phyloP scores from a whole-genome alignment of 768 basidiomycete species.

The Coprinellus aureogranulatus region DNA sequence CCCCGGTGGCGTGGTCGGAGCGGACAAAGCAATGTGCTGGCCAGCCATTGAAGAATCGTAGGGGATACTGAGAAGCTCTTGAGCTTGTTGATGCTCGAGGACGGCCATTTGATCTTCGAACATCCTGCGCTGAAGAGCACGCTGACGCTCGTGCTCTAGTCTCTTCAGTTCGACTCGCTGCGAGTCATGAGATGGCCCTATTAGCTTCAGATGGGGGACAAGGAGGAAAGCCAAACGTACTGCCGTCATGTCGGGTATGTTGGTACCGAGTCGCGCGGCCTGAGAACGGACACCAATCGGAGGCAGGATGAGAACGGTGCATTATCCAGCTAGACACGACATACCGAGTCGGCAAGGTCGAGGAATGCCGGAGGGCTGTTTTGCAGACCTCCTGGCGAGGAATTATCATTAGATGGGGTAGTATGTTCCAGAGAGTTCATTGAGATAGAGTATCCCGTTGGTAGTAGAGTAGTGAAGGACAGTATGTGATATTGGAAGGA shows the following conservation, averaged over 20 bases:
- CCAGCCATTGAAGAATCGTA: constrained; percentile 54
- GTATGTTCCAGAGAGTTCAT: constrained; percentile 74
- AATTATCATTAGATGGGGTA: constrained; percentile 73
- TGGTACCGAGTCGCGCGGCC: constrained; percentile 83
- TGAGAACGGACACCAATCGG: constrained; percentile 25
- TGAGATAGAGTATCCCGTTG: constrained; percentile 44
- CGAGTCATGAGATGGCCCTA: background rate
- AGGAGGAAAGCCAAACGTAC: constrained; percentile 46
- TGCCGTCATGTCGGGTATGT: constrained; percentile 83
- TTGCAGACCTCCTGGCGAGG: constrained; percentile 68
- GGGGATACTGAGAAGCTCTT: constrained; percentile 76
- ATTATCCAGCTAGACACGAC: constrained; percentile 28
- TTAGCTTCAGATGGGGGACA: background rate
- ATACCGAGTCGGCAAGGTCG: constrained; percentile 89
- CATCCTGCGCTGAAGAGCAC: constrained; percentile 77
- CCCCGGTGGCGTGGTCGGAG: constrained; percentile 86
- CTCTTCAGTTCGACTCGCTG: constrained; percentile 84
- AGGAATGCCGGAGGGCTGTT: constrained; percentile 90
- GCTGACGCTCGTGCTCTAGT: constrained; percentile 88
- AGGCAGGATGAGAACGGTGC: constrained; percentile 20
- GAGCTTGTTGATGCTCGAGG: constrained; percentile 87
- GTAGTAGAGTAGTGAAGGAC: constrained; percentile 56
- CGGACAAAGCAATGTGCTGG: constrained; percentile 82
- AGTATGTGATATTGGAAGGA: constrained; percentile 37
- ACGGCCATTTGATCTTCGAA: constrained; percentile 97